A percentile compares a stretch with the other conserved stretches of the same genome.
Evolutionary conservation across 202 grass and related monocot genomes (phyloP).

Genomic region (Schoenoplectus triqueter): DNA sequence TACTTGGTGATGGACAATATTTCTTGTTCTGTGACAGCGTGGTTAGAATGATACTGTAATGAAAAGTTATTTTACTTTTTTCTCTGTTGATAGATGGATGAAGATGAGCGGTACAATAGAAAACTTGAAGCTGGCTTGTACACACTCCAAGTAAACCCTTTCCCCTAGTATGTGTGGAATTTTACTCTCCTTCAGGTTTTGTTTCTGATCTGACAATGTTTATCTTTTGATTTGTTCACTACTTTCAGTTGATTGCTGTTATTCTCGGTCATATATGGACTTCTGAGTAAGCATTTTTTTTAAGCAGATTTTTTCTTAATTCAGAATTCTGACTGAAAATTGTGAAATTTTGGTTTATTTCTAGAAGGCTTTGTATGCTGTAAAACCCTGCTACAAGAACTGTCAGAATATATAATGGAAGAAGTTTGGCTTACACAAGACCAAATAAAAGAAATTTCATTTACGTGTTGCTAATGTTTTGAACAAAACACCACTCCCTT

Average conservation of each 20-base stretch:
- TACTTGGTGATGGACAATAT: background rate
- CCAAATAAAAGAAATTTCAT: background rate
- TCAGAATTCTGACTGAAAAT: background rate
- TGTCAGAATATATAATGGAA: background rate
- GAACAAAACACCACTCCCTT: background rate
- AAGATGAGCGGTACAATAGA: conserved; percentile 82
- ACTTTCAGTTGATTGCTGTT: conserved; percentile 83
- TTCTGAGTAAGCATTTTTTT: conserved; percentile 70
- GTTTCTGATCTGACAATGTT: conserved; percentile 31
- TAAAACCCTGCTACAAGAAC: background rate
- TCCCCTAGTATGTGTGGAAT: conserved; percentile 21
- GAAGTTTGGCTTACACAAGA: background rate
- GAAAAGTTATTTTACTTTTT: background rate
- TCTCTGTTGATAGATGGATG: conserved; percentile 69
- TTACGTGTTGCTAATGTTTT: background rate
- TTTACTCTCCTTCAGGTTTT: conserved; percentile 24
- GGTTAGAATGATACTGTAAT: conserved; percentile 38
- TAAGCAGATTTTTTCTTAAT: conserved; percentile 30
- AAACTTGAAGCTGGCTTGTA: conserved; percentile 96
- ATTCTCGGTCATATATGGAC: conserved; percentile 89
- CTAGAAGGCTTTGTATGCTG: background rate
- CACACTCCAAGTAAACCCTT: conserved; percentile 76
- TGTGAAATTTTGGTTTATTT: background rate
- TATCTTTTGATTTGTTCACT: conserved; percentile 34
- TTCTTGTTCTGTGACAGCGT: conserved; percentile 30